These are phyloP conservation scores for Rheum nobile DNA, from an alignment of 148 eudicot species.

Conservation along the genomic window DNA sequence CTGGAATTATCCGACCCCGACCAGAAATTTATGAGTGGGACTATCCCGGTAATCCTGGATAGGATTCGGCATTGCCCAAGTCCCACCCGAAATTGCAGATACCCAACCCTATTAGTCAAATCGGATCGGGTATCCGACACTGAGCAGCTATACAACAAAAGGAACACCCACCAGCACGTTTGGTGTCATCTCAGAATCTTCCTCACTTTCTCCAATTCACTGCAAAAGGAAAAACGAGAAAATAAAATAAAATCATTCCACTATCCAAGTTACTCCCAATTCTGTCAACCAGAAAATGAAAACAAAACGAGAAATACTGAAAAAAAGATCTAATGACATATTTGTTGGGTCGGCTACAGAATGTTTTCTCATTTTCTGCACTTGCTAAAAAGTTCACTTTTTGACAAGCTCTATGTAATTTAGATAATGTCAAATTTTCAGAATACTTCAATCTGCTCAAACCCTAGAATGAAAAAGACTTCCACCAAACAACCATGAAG, in stretches of 20 bases:
- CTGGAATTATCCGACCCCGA: too few species aligned
- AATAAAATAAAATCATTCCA: neutral
- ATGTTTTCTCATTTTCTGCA: neutral
- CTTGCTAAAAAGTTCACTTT: neutral
- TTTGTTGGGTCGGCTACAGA: neutral
- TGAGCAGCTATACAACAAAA: too few species aligned
- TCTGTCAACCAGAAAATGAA: too few species aligned
- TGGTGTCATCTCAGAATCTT: conserved; percentile 17
- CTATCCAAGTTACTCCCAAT: too few species aligned
- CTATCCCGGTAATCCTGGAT: too few species aligned
- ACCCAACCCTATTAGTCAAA: too few species aligned
- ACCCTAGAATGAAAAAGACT: neutral
- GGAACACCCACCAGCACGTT: too few species aligned
- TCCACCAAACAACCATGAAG: neutral
- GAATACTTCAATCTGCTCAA: neutral
- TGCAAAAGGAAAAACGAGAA: conserved; percentile 10
- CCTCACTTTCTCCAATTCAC: conserved; percentile 23
- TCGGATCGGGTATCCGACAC: too few species aligned
- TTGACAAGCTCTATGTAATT: neutral
- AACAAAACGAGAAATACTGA: neutral
- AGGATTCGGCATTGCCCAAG: too few species aligned
- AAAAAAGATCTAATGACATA: neutral
- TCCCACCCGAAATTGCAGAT: too few species aligned
- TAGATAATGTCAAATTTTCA: neutral
- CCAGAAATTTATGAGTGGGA: too few species aligned